phyloP scores from a whole-genome alignment of 139 green algal genomes.

The Ettlia oleoabundans region DNA sequence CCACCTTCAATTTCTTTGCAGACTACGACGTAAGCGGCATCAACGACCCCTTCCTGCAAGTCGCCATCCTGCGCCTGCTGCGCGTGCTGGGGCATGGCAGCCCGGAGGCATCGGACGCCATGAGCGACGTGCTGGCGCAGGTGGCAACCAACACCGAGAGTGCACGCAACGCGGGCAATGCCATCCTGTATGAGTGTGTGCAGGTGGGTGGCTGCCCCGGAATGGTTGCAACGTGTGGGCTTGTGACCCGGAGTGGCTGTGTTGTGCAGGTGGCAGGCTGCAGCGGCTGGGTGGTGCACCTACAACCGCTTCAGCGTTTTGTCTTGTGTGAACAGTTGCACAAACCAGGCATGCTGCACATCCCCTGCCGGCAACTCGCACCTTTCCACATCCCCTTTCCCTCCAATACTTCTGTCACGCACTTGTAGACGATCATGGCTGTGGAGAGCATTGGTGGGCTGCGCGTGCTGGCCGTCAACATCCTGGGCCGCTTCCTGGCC shows the following conservation, averaged over 20 bases:
- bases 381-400: not conserved
- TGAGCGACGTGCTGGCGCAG: conserved; percentile 97
- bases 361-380: not conserved
- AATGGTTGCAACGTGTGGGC: not conserved
- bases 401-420: not conserved
- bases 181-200: conserved; percentile 97
- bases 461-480: conserved; percentile 97
- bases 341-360: too few relatives aligned
- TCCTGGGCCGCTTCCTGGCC: conserved; percentile 88
- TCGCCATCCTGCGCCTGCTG: conserved; percentile 90
- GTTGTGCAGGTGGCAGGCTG: not conserved
- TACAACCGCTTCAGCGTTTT: too few relatives aligned
- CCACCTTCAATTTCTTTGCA: not conserved
- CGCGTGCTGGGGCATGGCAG: conserved; percentile 81
- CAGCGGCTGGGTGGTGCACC: too few relatives aligned
- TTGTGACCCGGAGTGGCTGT: not conserved
- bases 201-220: conserved; percentile 6
- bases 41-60: conserved; percentile 97
- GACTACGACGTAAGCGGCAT: conserved; percentile 96
- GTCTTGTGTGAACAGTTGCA: too few relatives aligned
- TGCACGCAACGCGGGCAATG: conserved; percentile 89
- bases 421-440: conserved; percentile 86
- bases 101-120: conserved; percentile 91
- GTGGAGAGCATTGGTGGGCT: conserved; percentile 92
- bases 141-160: conserved; percentile 92